Conservation (phyloP, 768 basidiomycete species). For the Pulveroboletus ravenelii region DNA sequence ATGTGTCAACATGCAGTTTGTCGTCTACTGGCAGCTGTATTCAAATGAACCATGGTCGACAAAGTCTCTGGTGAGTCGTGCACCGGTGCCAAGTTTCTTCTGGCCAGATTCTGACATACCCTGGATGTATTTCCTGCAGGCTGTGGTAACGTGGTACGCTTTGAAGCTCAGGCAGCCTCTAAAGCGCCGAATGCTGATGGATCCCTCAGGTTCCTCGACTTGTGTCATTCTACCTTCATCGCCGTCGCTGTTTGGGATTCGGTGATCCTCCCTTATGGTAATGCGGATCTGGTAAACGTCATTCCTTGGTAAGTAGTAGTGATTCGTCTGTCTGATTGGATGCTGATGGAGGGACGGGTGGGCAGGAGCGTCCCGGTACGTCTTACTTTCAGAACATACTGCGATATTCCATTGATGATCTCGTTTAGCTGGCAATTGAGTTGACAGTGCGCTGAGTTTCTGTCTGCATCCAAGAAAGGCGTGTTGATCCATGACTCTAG, state of each 20-base stretch:
- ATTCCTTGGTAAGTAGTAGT: conserved; percentile 22
- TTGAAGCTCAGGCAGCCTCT: neutral
- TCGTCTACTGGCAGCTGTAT: conserved; percentile 21
- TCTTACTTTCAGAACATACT: neutral
- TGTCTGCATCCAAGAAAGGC: neutral
- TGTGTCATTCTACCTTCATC: conserved; percentile 22
- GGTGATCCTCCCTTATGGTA: conserved; percentile 15
- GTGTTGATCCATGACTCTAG: conserved; percentile 4
- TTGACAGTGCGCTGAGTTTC: conserved; percentile 15
- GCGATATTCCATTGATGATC: neutral
- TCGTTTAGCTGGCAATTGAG: conserved; percentile 12
- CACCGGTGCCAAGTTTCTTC: neutral
- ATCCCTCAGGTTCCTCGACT: conserved; percentile 18
- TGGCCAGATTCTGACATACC: neutral
- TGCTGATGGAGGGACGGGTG: neutral
- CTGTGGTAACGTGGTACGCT: conserved; percentile 19
- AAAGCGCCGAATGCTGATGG: neutral
- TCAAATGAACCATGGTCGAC: conserved; percentile 14
- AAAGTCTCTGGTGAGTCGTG: conserved; percentile 14
- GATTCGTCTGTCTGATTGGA: neutral
- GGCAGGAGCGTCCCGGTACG: conserved; percentile 24
- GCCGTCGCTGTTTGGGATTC: conserved; percentile 23
- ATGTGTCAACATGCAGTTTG: conserved; percentile 25
- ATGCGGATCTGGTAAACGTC: conserved; percentile 3
- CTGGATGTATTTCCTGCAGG: conserved; percentile 6